phyloP scores from a whole-genome alignment of 768 basidiomycete species.

The Tubosaeta sp. region DNA sequence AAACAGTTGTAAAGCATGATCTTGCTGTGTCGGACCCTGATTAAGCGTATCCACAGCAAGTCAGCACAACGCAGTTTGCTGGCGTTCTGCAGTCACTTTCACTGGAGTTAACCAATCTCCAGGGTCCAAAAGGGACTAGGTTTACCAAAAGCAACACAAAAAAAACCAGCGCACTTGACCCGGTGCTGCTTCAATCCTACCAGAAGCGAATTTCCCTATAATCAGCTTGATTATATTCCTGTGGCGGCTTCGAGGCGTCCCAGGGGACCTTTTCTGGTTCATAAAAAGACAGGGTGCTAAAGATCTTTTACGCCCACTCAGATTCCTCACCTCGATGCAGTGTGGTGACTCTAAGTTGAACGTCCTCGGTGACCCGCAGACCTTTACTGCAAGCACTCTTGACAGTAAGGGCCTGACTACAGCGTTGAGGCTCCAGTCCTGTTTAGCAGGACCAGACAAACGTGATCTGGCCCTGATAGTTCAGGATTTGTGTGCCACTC shows the following conservation, averaged over 20 bases:
- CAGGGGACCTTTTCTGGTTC: not conserved
- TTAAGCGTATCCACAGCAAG: not conserved
- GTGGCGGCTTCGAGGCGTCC: not conserved
- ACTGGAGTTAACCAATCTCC: not conserved
- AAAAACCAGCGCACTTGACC: not conserved
- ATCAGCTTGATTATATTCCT: not conserved
- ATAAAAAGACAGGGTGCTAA: not conserved
- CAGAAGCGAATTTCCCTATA: not conserved
- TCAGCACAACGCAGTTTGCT: not conserved
- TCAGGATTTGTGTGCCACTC: slow-evolving; percentile 23
- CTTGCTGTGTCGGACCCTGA: slow-evolving; percentile 13
- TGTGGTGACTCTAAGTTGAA: not conserved
- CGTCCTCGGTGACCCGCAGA: slow-evolving; percentile 10
- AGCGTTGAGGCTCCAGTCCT: slow-evolving; percentile 17
- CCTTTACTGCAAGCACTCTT: slow-evolving; percentile 17
- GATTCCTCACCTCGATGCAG: not conserved
- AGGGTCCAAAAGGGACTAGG: not conserved
- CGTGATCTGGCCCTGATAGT: slow-evolving; percentile 20
- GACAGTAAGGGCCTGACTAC: slow-evolving; percentile 17
- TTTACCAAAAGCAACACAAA: not conserved
- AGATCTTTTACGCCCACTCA: not conserved
- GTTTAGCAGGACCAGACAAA: slow-evolving; percentile 22
- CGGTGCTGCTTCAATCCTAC: not conserved
- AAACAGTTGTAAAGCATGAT: too few species aligned
- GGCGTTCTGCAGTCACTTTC: not conserved